Evolutionary conservation across 768 basidiomycete genomes (phyloP).

Genomic region (Amanita exitialis): DNA sequence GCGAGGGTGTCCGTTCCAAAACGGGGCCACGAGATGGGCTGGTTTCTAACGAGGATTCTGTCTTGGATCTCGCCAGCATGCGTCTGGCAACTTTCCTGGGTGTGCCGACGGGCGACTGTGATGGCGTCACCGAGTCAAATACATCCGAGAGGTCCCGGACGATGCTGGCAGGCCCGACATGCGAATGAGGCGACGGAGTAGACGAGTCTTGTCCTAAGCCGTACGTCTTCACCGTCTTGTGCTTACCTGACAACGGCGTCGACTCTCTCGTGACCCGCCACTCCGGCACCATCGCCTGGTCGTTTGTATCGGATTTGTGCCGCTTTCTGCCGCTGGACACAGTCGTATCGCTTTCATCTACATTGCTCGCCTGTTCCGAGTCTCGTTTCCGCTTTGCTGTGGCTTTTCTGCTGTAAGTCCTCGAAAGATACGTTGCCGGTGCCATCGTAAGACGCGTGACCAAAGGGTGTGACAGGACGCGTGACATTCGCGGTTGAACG

Average conservation of each 20-base stretch:
- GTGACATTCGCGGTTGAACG: slow-evolving; percentile 18
- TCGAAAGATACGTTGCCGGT: slow-evolving; percentile 13
- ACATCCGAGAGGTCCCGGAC: slow-evolving; percentile 36
- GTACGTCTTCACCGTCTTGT: background rate
- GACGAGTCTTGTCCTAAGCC: background rate
- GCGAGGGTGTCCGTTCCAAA: slow-evolving; percentile 25
- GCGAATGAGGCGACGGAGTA: background rate
- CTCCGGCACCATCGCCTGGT: background rate
- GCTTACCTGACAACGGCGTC: background rate
- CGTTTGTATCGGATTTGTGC: background rate
- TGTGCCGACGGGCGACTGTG: slow-evolving; percentile 18
- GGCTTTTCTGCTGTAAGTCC: slow-evolving; percentile 27
- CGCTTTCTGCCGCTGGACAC: slow-evolving; percentile 1
- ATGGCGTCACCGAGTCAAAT: slow-evolving; percentile 27
- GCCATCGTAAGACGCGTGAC: slow-evolving; percentile 7
- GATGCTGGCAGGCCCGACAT: slow-evolving; percentile 14
- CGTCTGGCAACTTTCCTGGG: slow-evolving; percentile 48
- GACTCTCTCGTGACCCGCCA: background rate
- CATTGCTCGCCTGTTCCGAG: background rate
- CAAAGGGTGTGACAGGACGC: slow-evolving; percentile 13
- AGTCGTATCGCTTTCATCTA: background rate
- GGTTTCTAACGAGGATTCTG: slow-evolving; percentile 39
- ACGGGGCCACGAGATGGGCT: slow-evolving; percentile 6
- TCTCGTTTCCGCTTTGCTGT: slow-evolving; percentile 16
- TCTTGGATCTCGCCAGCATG: slow-evolving; percentile 63